Evolutionary conservation across 2,329 filamentous ascomycete genomes (phyloP), one percentile per base, ranked within the genome.

Genomic region (Plectosphaerella plurivora): DNA sequence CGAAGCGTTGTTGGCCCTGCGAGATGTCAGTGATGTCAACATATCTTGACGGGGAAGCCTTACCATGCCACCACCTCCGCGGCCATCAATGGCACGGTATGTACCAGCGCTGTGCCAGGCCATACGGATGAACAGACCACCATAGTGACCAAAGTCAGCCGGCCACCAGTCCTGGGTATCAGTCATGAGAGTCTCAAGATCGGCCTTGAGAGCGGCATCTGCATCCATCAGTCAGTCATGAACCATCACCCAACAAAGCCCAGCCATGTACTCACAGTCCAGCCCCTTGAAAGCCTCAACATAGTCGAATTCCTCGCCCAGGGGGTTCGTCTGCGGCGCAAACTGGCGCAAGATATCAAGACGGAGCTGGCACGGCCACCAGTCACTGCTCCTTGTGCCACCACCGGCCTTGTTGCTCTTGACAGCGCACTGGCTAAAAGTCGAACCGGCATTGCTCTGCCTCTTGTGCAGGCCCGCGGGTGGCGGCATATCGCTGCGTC

Each of bases 161-260:
- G 88, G 88, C 88, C 88, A 92, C 82, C 82, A 91, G 41, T 88
- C 84, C 71, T 91, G 84, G 3, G 87, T 91, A 66, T 89, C 83
- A 49, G 88, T 91, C 84, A 91, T 87, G 62, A 91, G 65, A 16
- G 73, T 75, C n/a, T 73, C 61, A 7, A 92, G 70, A 65, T 92
- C 88, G 71, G 88, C 85, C 82, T 91, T 91, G 59, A 91, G 69
- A 16, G 70, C 86, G 15, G 18, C 47, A 11, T 49, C 47, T 49
- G 22, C 9, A n/a, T 11, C 1, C 6, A 16, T 10, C 35, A 18
- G 47, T 49, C 47, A 49, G 47, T 22, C 47, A 49, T 22, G n/a
- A 12, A 18, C 46, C 28, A 20, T n/a, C 18, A 5, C 4, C 14
- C 20, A 12, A 28, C 28, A 2, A 37, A 24, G 5, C 6, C 16